Evolutionary conservation across 495 filamentous ascomycete species (phyloP).

Genomic region (Daldinia concentrica): DNA sequence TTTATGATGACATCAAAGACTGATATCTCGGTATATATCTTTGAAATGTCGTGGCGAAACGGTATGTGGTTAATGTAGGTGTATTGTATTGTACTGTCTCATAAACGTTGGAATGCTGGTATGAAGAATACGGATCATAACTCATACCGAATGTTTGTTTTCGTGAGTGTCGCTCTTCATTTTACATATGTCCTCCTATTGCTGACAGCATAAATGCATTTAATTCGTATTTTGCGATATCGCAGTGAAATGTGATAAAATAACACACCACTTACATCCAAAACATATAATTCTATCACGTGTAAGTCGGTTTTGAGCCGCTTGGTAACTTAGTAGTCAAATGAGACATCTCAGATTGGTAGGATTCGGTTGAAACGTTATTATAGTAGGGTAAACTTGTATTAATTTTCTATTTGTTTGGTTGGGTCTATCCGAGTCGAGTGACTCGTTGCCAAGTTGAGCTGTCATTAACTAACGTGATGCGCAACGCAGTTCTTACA

Average conservation of each 20-base stretch:
- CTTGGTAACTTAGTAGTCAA: neutral
- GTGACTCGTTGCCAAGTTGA: constrained; percentile 9
- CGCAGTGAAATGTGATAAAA: neutral
- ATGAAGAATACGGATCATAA: neutral
- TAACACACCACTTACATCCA: neutral
- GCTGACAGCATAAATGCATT: neutral
- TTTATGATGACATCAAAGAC: neutral
- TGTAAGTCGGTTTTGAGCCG: neutral
- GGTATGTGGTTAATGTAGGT: neutral
- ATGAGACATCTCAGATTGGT: neutral
- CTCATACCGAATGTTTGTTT: neutral
- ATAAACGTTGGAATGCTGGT: neutral
- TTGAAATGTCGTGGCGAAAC: no score
- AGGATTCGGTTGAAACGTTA: neutral
- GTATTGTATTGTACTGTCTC: neutral
- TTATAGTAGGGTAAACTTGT: neutral
- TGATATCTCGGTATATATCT: neutral
- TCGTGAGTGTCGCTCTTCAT: neutral
- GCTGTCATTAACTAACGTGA: constrained; percentile 5
- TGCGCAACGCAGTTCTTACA: neutral
- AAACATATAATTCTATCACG: neutral
- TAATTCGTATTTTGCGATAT: neutral
- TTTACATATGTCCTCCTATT: neutral
- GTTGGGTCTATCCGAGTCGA: neutral
- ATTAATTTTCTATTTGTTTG: neutral